These are phyloP conservation scores for Dactylonectria macrodidyma DNA, from an alignment of 2,329 filamentous ascomycete species.

Conservation along the genomic window DNA sequence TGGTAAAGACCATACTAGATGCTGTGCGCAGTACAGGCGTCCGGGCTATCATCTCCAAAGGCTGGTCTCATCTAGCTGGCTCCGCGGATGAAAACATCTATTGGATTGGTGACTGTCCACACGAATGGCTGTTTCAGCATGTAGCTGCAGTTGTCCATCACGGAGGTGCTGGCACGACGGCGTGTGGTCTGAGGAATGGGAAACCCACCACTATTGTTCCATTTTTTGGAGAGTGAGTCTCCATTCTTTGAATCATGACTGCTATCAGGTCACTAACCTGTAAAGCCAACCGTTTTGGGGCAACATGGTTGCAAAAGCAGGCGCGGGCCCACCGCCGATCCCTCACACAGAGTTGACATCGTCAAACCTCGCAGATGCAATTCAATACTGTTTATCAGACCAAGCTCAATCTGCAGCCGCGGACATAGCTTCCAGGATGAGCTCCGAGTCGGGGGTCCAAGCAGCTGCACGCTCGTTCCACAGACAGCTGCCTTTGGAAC, in stretches of 20 bases:
- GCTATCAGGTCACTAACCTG: neutral
- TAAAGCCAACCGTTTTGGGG: constrained; percentile 81
- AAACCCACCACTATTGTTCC: constrained; percentile 85
- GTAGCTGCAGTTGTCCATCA: constrained; percentile 88
- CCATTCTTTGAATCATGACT: neutral
- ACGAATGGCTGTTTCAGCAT: constrained; percentile 87
- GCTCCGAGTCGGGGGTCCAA: constrained; percentile 73
- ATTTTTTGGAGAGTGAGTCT: constrained; percentile 78
- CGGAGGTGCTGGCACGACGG: constrained; percentile 87
- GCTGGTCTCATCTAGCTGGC: constrained; percentile 78
- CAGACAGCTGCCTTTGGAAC: constrained; percentile 69
- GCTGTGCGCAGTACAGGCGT: constrained; percentile 74
- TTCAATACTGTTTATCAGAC: constrained; percentile 70
- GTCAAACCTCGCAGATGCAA: constrained; percentile 75
- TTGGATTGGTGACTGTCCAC: constrained; percentile 79
- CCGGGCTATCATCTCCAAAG: constrained; percentile 78
- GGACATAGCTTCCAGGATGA: constrained; percentile 73
- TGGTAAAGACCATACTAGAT: constrained; percentile 77
- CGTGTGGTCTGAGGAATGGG: constrained; percentile 82
- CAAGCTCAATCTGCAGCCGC: constrained; percentile 68
- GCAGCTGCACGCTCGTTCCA: constrained; percentile 78
- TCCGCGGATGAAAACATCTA: constrained; percentile 71
- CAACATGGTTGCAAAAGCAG: constrained; percentile 78
- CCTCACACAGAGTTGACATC: constrained; percentile 76
- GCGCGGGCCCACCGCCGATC: constrained; percentile 79